These are phyloP conservation scores for Eimeria falciformis DNA, from an alignment of 169 alveolate species.

Conservation along the genomic window DNA sequence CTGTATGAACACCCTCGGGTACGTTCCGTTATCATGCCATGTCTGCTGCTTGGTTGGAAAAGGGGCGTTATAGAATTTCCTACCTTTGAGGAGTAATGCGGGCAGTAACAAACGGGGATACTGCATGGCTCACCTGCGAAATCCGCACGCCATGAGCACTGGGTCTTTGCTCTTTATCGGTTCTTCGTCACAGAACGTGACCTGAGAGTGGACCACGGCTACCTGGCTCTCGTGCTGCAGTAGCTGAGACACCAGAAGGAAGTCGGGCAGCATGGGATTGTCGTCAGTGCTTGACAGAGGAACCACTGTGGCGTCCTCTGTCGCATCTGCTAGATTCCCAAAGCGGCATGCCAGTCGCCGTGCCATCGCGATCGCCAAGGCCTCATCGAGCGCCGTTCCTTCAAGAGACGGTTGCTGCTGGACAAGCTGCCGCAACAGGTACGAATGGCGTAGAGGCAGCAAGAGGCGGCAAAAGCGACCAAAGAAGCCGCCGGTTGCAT, in stretches of 20 bases:
- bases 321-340: not conserved
- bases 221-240: slow-evolving; percentile 80
- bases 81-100: not conserved
- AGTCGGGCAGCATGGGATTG: slow-evolving; percentile 49
- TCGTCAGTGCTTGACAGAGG: slow-evolving; percentile 15
- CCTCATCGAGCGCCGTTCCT: slow-evolving; percentile 18
- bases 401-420: slow-evolving; percentile 43
- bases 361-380: slow-evolving; percentile 59
- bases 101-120: not conserved
- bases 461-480: slow-evolving; percentile 75
- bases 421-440: slow-evolving; percentile 50
- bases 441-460: slow-evolving; percentile 73
- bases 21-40: too few relatives aligned
- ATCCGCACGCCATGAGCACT: slow-evolving; percentile 79
- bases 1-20: not conserved
- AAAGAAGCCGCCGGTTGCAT: slow-evolving; percentile 26
- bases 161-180: slow-evolving; percentile 78
- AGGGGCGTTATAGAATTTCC: too few relatives aligned
- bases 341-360: slow-evolving; percentile 51
- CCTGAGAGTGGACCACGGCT: slow-evolving; percentile 78
- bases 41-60: too few relatives aligned
- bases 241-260: slow-evolving; percentile 78
- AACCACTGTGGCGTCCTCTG: not conserved
- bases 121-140: slow-evolving; percentile 74
- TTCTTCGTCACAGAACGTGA: slow-evolving; percentile 74